These are phyloP conservation scores for Didymella segeticola DNA, from an alignment of 2,329 filamentous ascomycete genomes.

Conservation along the genomic window DNA sequence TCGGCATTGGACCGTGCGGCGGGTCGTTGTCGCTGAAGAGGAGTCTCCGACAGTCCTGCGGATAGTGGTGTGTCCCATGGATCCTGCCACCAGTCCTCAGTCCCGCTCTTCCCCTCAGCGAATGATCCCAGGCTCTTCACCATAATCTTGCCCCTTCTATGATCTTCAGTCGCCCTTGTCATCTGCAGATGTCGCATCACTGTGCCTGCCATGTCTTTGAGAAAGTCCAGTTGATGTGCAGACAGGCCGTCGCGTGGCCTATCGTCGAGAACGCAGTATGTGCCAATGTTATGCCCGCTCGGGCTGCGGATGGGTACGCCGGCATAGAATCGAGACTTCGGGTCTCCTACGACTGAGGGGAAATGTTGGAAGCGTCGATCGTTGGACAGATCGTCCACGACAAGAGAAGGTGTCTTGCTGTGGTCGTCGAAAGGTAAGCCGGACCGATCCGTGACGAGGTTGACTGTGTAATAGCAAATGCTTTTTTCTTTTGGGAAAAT, in stretches of 20 bases:
- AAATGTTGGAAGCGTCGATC: slow-evolving; percentile 50
- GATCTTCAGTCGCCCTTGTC: slow-evolving; percentile 60
- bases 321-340: slow-evolving; percentile 58
- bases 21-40: slow-evolving; percentile 29
- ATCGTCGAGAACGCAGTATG: slow-evolving; percentile 66
- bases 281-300: slow-evolving; percentile 65
- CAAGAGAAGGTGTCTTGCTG: slow-evolving; percentile 33
- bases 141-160: slow-evolving; percentile 61
- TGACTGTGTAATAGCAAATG: slow-evolving; percentile 45
- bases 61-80: slow-evolving; percentile 34
- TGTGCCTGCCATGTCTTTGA: slow-evolving; percentile 62
- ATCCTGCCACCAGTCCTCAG: slow-evolving; percentile 45
- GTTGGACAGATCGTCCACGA: slow-evolving; percentile 42
- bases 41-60: slow-evolving; percentile 19
- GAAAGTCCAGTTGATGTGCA: slow-evolving; percentile 58
- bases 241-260: slow-evolving; percentile 60
- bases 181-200: slow-evolving; percentile 68
- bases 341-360: slow-evolving; percentile 42
- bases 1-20: slow-evolving; percentile 20
- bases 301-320: slow-evolving; percentile 67
- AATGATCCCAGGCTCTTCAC: slow-evolving; percentile 53
- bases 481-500: slow-evolving; percentile 44
- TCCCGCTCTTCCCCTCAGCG: slow-evolving; percentile 44
- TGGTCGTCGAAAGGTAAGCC: slow-evolving; percentile 24
- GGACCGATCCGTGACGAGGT: slow-evolving; percentile 29